A percentile compares a stretch with the other conserved stretches of the same genome.
Evolutionary conservation across 2,329 filamentous ascomycete genomes (phyloP).

Genomic region (Aureobasidium pullulans): DNA sequence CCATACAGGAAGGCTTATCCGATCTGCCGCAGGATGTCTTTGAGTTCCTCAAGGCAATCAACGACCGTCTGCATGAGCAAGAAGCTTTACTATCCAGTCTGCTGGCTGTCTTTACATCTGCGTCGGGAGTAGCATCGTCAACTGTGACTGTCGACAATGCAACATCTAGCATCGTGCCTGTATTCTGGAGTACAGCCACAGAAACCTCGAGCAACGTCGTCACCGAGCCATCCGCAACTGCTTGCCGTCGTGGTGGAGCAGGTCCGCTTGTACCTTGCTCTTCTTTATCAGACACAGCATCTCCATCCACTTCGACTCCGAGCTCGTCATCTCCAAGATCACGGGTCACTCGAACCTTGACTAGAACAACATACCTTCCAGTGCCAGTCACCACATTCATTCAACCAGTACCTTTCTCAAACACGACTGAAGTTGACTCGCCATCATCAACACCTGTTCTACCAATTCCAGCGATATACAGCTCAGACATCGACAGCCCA

Average conservation of each 20-base stretch:
- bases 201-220: not conserved
- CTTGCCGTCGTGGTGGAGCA: not conserved
- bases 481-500: not conserved
- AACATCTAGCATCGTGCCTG: not conserved
- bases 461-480: not conserved
- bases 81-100: slow-evolving; percentile 6
- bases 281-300: not conserved
- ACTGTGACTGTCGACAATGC: not conserved
- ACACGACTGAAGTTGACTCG: not conserved
- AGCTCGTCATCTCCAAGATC: not conserved
- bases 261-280: not conserved
- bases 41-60: not conserved
- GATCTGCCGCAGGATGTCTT: slow-evolving; percentile 2
- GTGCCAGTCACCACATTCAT: not conserved
- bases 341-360: not conserved
- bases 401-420: not conserved
- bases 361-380: not conserved
- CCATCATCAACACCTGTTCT: not conserved
- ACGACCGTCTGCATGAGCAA: slow-evolving; percentile 1
- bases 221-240: not conserved
- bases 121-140: not conserved
- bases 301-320: not conserved
- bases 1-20: not conserved
- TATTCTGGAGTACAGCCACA: not conserved
- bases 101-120: not conserved